phyloP scores from a whole-genome alignment of 129 eudicot species.

The Lonicera japonica region DNA sequence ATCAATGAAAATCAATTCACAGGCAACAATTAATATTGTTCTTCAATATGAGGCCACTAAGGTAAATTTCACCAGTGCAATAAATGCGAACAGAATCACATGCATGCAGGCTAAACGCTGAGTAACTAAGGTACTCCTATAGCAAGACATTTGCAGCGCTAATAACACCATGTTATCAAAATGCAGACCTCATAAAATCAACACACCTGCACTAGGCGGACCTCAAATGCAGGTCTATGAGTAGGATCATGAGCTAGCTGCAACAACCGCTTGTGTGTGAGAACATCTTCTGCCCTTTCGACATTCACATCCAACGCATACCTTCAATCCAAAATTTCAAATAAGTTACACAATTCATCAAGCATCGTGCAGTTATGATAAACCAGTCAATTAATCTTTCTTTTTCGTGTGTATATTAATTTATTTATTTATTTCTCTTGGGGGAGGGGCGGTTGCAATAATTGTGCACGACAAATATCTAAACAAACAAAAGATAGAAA shows the following conservation, averaged over 20 bases:
- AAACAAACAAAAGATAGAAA: no score
- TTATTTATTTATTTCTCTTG: neutral
- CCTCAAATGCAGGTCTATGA: constrained; percentile 75
- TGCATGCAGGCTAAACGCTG: neutral
- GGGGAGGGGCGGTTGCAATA: neutral
- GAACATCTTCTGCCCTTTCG: constrained; percentile 98
- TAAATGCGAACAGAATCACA: no score
- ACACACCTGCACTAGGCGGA: constrained; percentile 86
- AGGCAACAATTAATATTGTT: neutral
- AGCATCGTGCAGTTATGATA: neutral
- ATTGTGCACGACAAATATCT: neutral
- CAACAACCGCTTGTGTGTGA: constrained; percentile 76
- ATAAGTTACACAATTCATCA: constrained; percentile 2
- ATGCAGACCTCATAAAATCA: neutral
- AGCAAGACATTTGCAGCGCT: no score
- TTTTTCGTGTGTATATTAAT: no score
- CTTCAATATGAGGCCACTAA: no score
- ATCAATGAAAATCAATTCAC: neutral
- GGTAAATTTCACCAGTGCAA: no score
- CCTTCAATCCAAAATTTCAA: constrained; percentile 45
- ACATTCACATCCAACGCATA: constrained; percentile 95
- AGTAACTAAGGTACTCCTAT: no score
- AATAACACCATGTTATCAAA: no score
- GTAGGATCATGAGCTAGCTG: constrained; percentile 75
- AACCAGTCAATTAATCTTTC: neutral